These are phyloP conservation scores for Oenanthe sinensis DNA, from an alignment of 129 eudicot genomes.

Conservation along the genomic window DNA sequence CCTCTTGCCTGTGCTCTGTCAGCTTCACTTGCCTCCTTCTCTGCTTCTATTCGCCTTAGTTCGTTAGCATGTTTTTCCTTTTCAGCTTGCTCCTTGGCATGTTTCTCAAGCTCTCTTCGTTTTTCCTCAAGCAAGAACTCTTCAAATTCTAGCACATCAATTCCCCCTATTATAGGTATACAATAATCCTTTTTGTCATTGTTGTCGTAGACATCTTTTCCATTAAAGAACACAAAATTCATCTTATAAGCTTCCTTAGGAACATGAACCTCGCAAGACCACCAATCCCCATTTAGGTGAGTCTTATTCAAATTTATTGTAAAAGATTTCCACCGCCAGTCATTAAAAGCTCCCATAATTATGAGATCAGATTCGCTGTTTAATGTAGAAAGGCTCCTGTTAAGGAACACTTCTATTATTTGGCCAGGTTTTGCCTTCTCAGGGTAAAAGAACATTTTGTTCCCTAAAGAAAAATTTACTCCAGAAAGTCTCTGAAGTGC, in stretches of 20 bases:
- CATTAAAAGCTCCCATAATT: conserved; percentile 91
- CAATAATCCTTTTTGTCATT: conserved; percentile 77
- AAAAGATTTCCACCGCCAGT: conserved; percentile 89
- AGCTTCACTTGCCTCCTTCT: conserved; percentile 61
- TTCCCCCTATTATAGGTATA: conserved; percentile 68
- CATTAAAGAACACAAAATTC: conserved; percentile 86
- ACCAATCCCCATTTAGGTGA: conserved; percentile 78
- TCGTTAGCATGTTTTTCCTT: conserved; percentile 62
- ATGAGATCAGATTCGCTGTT: conserved; percentile 58
- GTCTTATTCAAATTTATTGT: conserved; percentile 56
- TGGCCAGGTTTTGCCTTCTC: conserved; percentile 58
- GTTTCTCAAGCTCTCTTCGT: conserved; percentile 65
- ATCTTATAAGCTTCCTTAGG: conserved; percentile 87
- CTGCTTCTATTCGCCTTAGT: conserved; percentile 69
- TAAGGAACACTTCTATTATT: conserved; percentile 67
- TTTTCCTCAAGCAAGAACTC: conserved; percentile 88
- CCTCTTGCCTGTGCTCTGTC: conserved; percentile 67
- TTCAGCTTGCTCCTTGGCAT: conserved; percentile 62
- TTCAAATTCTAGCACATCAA: conserved; percentile 67
- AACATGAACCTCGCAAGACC: conserved; percentile 86
- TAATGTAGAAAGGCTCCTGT: conserved; percentile 60
- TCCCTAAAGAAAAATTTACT: conserved; percentile 53
- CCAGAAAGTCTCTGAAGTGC: conserved; percentile 56
- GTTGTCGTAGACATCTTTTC: conserved; percentile 82
- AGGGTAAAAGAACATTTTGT: conserved; percentile 64